A percentile compares a stretch with the other conserved stretches of the same genome.
phyloP scores from a whole-genome alignment of 2,329 filamentous ascomycete species.

The Cryphonectria radicalis region DNA sequence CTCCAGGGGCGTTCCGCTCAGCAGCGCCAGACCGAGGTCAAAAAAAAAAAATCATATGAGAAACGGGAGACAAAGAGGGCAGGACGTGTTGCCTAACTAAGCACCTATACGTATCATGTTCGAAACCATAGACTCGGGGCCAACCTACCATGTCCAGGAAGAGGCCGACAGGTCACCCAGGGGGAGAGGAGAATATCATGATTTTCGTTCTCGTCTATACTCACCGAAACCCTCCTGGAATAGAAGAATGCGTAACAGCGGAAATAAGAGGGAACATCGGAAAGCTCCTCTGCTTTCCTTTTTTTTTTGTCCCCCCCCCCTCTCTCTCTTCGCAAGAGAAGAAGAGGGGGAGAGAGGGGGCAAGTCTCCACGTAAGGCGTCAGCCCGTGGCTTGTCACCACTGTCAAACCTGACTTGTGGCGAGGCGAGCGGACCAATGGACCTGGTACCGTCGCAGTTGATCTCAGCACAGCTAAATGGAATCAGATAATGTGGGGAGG shows the following conservation, averaged over 20 bases:
- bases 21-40: conserved; percentile 7
- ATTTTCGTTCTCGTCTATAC: conserved; percentile 8
- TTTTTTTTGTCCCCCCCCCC: background rate
- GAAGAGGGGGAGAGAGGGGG: background rate
- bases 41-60: background rate
- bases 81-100: background rate
- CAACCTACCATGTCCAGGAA: conserved; percentile 16
- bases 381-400: conserved; percentile 6
- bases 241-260: conserved; percentile 10
- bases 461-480: conserved; percentile 8
- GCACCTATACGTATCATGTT: conserved; percentile 14
- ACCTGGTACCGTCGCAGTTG: conserved; percentile 1
- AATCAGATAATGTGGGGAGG: conserved; percentile 14
- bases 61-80: background rate
- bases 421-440: conserved; percentile 11
- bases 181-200: conserved; percentile 6
- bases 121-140: conserved; percentile 13
- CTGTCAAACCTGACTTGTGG: conserved; percentile 6
- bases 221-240: conserved; percentile 7
- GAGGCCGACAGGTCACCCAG: conserved; percentile 7
- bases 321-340: too few relatives aligned
- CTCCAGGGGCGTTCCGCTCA: background rate
- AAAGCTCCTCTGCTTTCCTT: background rate
- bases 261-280: conserved; percentile 2
- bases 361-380: background rate